Base-by-base conservation (phyloP, 495 filamentous ascomycete species). In the Filosporella fistucella region DNA sequence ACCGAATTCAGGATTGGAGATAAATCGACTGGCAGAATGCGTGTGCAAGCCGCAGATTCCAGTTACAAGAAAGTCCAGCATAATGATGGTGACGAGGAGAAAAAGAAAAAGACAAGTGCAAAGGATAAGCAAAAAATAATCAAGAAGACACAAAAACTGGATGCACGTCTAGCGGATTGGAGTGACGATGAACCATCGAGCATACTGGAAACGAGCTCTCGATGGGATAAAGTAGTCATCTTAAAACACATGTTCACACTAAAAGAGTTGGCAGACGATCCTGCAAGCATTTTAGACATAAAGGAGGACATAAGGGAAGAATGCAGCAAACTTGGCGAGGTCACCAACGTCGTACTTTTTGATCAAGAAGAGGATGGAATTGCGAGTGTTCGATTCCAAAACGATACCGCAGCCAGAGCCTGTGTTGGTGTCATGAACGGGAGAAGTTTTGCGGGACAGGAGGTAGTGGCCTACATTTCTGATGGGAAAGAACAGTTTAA, bases 201-300 rank as follows among this genome's bases (percentile, higher is more conserved):
- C 0, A 49, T 77, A 3, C 54, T 74, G 12, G 76, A 82, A 3
- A 78, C 77, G 6, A 77, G 57, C 44, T 77, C 76, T 36, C 76
- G 77, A 52, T 83, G 76, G 55, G 88, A 89, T 52, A 90, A 89
- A 57, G 68, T 88, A 2, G 90, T 96, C 14, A 82, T 97, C 44
- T 66, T 99, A 46, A 88, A 89, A 58, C 86, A 95, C 62, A 94
- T 96, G 88, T 99, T 99, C 63, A 95, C 89, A 9, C 72, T 94
- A 22, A 57, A 84, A 25, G 88, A 95, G 66, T 70, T 99, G 37
- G 79, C 86, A 62, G 85, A 91, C 46, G 91, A 99, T 61, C 82
- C 88, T 2, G 77, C 81, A 0, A 87, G 86, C 2, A 76, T 91
- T 40, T 71, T 91, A 6, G 93, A 97, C 49, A 95, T 97, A 64